Base-by-base conservation (phyloP, 2,329 filamentous ascomycete genomes). In the Colletotrichum agaves region DNA sequence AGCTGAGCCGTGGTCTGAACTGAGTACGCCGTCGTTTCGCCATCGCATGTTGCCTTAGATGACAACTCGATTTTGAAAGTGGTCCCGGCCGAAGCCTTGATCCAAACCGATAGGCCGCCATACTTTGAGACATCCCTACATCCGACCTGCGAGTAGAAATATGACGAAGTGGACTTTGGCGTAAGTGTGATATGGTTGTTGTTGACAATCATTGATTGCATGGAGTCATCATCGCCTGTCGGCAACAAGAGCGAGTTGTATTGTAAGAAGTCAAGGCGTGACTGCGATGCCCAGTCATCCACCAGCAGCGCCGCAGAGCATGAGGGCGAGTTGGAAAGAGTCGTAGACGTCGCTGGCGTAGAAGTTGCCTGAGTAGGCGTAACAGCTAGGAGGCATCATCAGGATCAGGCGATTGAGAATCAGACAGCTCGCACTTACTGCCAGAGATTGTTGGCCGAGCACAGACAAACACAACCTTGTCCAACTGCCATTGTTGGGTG, bases 281-380 rank as follows among this genome's bases (percentile, higher is more conserved):
- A 89, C 73, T 90, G 87, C 8, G 87, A 89, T 61, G 81, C 81
- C 82, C 85, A 90, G 77, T 90, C 87, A 70, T 90, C 87, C 61
- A 89, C 80, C 27, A 87, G 73, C 6, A 86, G 75, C 27, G 27
- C 27, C 27, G 27, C 27, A 27, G 27, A 27, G 27, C 27, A 27
- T 27, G 27, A 27, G 39, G 78, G 74, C 11, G 77, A 75, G 72
- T 84, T 61, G 50, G 5, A 72, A 31, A 23, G 12, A n/a, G 41
- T 39, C 2, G 66, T 41, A 11, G 66, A 65, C 23, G 27, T n/a
- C 6, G 27, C 19, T 37, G 62, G 35, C 10, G 33, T 35, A 5
- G 61, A 27, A 4, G 64, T 58, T 6, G 61, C 47, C 39, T 61
- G 61, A 4, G 66, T 50, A 3, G 46, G 47, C 12, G 47, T 17